Evolutionary conservation across 2,329 filamentous ascomycete genomes (phyloP).

Genomic region (Ilyonectria robusta): DNA sequence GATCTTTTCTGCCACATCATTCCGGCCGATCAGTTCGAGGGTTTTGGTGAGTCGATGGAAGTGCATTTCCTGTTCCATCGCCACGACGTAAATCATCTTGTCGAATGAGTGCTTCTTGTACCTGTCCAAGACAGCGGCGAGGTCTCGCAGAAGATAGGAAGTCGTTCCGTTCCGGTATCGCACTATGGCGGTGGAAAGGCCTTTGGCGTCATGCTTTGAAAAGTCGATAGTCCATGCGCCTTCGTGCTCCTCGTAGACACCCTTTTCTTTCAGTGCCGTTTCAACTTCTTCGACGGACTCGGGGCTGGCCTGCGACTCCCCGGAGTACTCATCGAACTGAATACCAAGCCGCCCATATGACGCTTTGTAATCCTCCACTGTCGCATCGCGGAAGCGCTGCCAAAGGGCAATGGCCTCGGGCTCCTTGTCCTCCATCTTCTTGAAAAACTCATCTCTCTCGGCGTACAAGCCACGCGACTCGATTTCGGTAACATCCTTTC

Average conservation of each 20-base stretch:
- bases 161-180: conserved; percentile 66
- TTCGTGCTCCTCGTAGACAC: conserved; percentile 74
- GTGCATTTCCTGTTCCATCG: conserved; percentile 79
- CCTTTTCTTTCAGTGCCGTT: conserved; percentile 69
- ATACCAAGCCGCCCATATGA: conserved; percentile 70
- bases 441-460: conserved; percentile 70
- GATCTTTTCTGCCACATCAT: conserved; percentile 51
- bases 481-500: conserved; percentile 55
- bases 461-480: conserved; percentile 58
- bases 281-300: conserved; percentile 73
- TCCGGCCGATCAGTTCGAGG: conserved; percentile 54
- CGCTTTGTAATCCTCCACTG: conserved; percentile 66
- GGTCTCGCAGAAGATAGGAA: conserved; percentile 76
- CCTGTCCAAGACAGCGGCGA: conserved; percentile 77
- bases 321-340: conserved; percentile 72
- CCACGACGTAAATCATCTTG: conserved; percentile 85
- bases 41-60: conserved; percentile 79
- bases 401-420: conserved; percentile 66
- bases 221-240: conserved; percentile 80
- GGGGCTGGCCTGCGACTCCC: conserved; percentile 71
- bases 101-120: conserved; percentile 74
- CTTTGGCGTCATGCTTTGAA: conserved; percentile 79
- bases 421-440: conserved; percentile 71
- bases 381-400: conserved; percentile 68
- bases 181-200: conserved; percentile 76